A percentile compares a stretch with the other conserved stretches of the same genome.
Conservation (phyloP, 2,329 filamentous ascomycete species). For the Colletotrichum lindemuthianum region DNA sequence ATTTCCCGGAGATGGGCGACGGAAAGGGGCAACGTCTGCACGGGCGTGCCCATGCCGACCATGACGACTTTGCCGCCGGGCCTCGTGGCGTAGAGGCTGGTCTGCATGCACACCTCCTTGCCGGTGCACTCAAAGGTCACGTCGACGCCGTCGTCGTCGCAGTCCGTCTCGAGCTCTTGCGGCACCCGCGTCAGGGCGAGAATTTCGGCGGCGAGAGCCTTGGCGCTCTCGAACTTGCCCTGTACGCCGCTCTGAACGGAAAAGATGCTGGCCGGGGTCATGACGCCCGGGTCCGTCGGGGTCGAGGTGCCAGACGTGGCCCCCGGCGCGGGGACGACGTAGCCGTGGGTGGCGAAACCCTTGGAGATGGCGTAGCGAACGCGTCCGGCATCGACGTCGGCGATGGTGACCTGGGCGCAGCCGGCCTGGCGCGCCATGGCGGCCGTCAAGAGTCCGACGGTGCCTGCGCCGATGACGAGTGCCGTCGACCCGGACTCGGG, state of each 20-base stretch:
- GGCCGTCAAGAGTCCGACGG: conserved; percentile 70
- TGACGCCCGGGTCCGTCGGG: conserved; percentile 50
- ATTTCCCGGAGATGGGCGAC: conserved; percentile 79
- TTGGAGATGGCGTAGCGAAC: conserved; percentile 68
- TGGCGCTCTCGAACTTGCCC: conserved; percentile 63
- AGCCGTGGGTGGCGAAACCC: conserved; percentile 69
- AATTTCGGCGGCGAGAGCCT: conserved; percentile 59
- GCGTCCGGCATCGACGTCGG: conserved; percentile 68
- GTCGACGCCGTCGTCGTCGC: conserved; percentile 72
- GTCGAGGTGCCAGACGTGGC: conserved; percentile 58
- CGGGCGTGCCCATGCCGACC: conserved; percentile 82
- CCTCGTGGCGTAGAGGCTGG: conserved; percentile 75
- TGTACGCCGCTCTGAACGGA: conserved; percentile 55
- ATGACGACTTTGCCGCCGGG: conserved; percentile 79
- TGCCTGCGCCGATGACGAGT: conserved; percentile 72
- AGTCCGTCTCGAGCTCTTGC: conserved; percentile 45
- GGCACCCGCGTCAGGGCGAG: conserved; percentile 51
- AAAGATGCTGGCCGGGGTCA: conserved; percentile 58
- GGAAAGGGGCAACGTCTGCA: conserved; percentile 78
- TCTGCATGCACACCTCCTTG: conserved; percentile 79
- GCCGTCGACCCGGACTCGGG: conserved; percentile 64
- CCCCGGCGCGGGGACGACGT: conserved; percentile 60
- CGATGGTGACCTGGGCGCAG: conserved; percentile 67
- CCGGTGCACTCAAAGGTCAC: conserved; percentile 81
- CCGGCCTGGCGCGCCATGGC: conserved; percentile 71